Percentiles rank a stretch among this genome's conserved stretches.
Evolutionary conservation across 306 rosid species (phyloP).

Genomic region (Sindora glabra): DNA sequence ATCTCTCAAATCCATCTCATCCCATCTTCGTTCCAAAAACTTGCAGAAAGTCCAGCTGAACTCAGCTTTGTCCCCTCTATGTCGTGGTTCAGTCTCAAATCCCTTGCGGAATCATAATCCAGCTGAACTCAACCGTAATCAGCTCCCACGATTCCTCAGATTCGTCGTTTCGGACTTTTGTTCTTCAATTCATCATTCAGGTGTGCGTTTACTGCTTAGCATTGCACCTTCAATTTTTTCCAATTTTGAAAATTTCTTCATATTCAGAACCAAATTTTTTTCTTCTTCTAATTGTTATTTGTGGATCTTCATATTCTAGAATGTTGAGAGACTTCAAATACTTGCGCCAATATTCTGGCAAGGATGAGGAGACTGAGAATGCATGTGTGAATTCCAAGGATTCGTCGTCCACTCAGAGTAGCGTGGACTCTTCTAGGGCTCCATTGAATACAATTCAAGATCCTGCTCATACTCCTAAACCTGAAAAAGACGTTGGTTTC

Average conservation of each 20-base stretch:
- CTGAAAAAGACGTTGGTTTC: conserved; percentile 30
- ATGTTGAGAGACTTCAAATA: conserved; percentile 78
- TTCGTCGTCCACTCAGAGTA: conserved; percentile 17
- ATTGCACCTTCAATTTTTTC: neutral
- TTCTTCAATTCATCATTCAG: conserved; percentile 62
- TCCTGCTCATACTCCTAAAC: conserved; percentile 21
- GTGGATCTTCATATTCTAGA: conserved; percentile 21
- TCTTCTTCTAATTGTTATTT: neutral
- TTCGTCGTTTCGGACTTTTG: conserved; percentile 37
- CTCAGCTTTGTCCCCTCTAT: conserved; percentile 26
- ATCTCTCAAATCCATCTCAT: conserved; percentile 36
- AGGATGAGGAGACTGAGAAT: conserved; percentile 71
- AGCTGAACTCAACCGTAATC: conserved; percentile 1
- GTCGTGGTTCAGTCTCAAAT: conserved; percentile 27
- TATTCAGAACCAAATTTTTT: neutral
- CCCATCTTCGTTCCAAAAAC: conserved; percentile 42
- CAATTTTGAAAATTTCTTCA: neutral
- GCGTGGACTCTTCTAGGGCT: conserved; percentile 45
- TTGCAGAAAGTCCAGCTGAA: no score
- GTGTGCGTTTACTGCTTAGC: conserved; percentile 12
- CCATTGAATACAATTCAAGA: conserved; percentile 79
- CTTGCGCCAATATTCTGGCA: conserved; percentile 49
- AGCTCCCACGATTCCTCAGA: conserved; percentile 32
- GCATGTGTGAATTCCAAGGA: conserved; percentile 42
- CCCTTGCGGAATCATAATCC: neutral